Percentiles rank a stretch among this genome's conserved stretches.
These are phyloP conservation scores for Xanthoconium separans DNA, from an alignment of 1,284 basidiomycete genomes.

Conservation along the genomic window DNA sequence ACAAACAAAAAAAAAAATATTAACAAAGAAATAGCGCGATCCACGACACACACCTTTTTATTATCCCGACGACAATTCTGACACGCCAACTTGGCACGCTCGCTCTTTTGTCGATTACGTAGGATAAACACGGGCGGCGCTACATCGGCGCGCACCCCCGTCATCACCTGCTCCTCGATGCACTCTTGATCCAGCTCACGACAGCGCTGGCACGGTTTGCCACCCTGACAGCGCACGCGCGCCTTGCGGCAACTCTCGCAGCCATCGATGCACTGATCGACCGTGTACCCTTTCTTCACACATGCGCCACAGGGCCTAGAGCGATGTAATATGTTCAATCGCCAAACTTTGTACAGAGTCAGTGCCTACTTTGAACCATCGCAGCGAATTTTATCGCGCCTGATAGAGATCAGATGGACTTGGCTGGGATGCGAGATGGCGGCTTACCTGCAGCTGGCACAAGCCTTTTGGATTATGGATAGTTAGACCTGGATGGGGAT, in stretches of 20 bases:
- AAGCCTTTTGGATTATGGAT: constrained; percentile 39
- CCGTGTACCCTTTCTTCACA: constrained; percentile 47
- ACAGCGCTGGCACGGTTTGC: constrained; percentile 50
- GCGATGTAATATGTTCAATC: constrained; percentile 1
- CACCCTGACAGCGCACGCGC: constrained; percentile 54
- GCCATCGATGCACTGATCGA: constrained; percentile 53
- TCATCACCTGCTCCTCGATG: constrained; percentile 26
- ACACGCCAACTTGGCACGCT: constrained; percentile 56
- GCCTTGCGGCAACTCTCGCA: constrained; percentile 53
- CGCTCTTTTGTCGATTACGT: constrained; percentile 34
- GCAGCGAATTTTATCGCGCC: constrained; percentile 59
- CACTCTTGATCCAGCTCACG: constrained; percentile 43
- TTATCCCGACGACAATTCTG: constrained; percentile 57
- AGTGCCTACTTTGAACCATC: constrained; percentile 48
- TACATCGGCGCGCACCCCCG: constrained; percentile 21
- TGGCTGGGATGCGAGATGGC: not conserved
- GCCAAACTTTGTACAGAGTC: not conserved
- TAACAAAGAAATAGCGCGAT: not conserved
- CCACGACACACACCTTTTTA: constrained; percentile 46
- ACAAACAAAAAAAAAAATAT: not conserved
- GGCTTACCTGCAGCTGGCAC: constrained; percentile 53
- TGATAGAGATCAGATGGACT: constrained; percentile 19
- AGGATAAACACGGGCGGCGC: constrained; percentile 25
- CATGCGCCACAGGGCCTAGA: constrained; percentile 54
- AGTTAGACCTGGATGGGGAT: constrained; percentile 12